These are phyloP conservation scores for Aschersonia sp. DNA, from an alignment of 2,329 filamentous ascomycete species.

Conservation along the genomic window DNA sequence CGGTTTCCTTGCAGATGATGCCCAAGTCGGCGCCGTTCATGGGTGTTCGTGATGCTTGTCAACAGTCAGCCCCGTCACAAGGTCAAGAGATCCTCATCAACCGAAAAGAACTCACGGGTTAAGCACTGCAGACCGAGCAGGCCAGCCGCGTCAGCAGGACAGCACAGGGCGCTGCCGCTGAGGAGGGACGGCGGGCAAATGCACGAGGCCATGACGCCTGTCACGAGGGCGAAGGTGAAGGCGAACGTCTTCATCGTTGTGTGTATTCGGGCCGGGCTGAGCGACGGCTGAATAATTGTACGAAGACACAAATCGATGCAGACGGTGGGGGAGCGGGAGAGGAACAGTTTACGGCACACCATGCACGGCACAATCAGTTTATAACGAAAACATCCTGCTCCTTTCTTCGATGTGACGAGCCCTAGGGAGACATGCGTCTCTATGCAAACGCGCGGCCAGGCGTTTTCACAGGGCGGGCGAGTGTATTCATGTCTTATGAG, in stretches of 20 bases:
- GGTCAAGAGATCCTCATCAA: too few relatives aligned
- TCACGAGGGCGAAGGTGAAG: background rate
- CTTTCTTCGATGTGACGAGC: background rate
- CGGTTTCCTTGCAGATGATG: background rate
- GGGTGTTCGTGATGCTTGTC: background rate
- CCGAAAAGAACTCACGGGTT: background rate
- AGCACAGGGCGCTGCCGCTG: constrained; percentile 1
- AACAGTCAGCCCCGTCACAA: background rate
- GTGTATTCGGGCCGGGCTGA: too few relatives aligned
- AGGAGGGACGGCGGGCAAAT: background rate
- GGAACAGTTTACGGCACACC: too few relatives aligned
- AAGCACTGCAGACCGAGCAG: background rate
- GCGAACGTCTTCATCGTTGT: background rate
- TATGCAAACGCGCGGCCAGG: too few relatives aligned
- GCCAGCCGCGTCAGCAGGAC: background rate
- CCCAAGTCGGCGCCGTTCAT: background rate
- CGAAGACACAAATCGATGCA: too few relatives aligned
- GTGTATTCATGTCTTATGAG: too few relatives aligned
- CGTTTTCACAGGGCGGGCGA: too few relatives aligned
- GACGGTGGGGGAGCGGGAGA: too few relatives aligned
- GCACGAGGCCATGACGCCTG: background rate
- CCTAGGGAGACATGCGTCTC: too few relatives aligned
- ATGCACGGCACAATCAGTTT: too few relatives aligned
- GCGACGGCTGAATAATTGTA: too few relatives aligned
- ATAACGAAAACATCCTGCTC: too few relatives aligned